phyloP scores from a whole-genome alignment of 257 asterid genomes.

The Solanum etuberosum region DNA sequence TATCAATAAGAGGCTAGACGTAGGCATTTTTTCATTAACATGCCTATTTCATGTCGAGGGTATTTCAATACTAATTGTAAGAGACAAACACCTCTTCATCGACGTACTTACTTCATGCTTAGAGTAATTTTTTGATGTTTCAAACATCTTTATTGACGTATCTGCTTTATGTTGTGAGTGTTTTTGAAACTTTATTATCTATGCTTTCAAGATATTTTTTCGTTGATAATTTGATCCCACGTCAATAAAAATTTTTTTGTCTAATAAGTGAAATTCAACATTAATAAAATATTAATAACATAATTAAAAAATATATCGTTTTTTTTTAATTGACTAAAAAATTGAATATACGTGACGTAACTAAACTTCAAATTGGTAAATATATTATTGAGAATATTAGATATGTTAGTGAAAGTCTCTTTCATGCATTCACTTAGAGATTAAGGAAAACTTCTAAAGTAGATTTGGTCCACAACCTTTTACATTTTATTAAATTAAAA shows the following conservation, averaged over 20 bases:
- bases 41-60: background rate
- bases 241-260: background rate
- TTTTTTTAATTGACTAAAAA: background rate
- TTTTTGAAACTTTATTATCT: background rate
- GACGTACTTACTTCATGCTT: background rate
- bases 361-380: background rate
- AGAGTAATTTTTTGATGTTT: background rate
- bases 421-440: background rate
- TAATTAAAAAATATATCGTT: too few species aligned
- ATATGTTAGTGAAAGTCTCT: background rate
- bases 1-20: background rate
- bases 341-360: background rate
- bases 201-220: background rate
- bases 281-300: background rate
- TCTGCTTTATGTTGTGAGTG: background rate
- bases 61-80: background rate
- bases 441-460: conserved; percentile 8
- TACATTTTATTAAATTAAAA: background rate
- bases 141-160: background rate
- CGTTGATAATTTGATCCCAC: background rate
- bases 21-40: accelerated
- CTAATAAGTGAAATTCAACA: background rate
- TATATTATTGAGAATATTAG: background rate
- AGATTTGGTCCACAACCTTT: background rate
- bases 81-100: accelerated